These are phyloP conservation scores for Acacia acuminata DNA, from an alignment of 306 rosid genomes.

Conservation along the genomic window DNA sequence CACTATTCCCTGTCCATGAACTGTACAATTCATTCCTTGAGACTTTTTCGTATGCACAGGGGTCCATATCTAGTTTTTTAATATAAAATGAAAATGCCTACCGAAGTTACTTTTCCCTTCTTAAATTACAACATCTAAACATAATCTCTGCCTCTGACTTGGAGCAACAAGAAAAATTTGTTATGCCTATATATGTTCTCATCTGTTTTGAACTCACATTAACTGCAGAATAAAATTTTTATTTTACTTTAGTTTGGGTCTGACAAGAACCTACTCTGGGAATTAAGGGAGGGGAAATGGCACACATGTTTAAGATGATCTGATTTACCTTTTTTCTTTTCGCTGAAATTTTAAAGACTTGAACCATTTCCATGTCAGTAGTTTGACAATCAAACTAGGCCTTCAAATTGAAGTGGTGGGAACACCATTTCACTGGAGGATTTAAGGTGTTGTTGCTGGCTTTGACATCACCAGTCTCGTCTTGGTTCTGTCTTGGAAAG, in stretches of 20 bases:
- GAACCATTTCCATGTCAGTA: not conserved
- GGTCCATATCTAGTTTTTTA: not conserved
- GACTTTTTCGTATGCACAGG: not conserved
- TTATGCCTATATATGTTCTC: not conserved
- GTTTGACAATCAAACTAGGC: not conserved
- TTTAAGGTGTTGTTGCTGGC: not conserved
- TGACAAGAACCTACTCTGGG: not conserved
- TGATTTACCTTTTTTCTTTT: not conserved
- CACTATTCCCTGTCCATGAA: not conserved
- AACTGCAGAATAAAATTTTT: not conserved
- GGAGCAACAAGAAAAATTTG: not conserved
- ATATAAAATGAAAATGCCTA: not conserved
- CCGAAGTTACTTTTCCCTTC: not conserved
- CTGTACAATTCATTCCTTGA: not conserved
- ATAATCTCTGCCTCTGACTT: not conserved
- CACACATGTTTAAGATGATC: not conserved
- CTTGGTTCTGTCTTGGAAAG: not conserved
- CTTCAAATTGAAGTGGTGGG: not conserved
- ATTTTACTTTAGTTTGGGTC: not conserved
- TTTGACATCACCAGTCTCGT: not conserved
- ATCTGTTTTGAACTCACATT: constrained; percentile 1
- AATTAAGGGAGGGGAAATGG: not conserved
- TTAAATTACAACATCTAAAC: not conserved
- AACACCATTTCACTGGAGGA: not conserved
- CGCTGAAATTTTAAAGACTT: not conserved